Percentiles rank a stretch among this genome's conserved stretches.
These are phyloP conservation scores for Sphagnum fallax DNA, from an alignment of 228 moss, liverwort and hornwort species.

Conservation along the genomic window DNA sequence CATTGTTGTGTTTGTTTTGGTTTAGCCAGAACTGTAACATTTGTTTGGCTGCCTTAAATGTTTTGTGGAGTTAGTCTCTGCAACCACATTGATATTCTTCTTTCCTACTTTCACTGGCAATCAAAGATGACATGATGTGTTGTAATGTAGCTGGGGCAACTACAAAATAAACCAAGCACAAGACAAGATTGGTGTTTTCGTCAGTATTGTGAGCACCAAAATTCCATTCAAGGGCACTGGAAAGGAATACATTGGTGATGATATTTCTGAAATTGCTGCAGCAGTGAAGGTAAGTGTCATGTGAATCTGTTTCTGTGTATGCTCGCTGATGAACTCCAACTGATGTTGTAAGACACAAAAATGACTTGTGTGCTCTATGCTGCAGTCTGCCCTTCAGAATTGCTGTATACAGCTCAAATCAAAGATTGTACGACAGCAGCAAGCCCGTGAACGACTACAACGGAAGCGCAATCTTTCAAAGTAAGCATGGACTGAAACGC, in stretches of 20 bases:
- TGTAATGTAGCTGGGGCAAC: conserved; percentile 68
- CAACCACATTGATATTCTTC: background rate
- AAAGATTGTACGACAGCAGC: conserved; percentile 90
- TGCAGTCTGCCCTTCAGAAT: conserved; percentile 85
- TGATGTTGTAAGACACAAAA: too few relatives aligned
- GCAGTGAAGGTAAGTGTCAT: conserved; percentile 70
- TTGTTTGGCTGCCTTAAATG: too few relatives aligned
- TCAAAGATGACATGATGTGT: too few relatives aligned
- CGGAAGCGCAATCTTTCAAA: conserved; percentile 93
- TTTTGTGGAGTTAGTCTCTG: too few relatives aligned
- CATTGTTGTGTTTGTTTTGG: too few relatives aligned
- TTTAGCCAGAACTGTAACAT: too few relatives aligned
- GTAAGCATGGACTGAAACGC: conserved; percentile 19
- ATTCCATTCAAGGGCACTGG: conserved; percentile 98
- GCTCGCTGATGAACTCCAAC: too few relatives aligned
- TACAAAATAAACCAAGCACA: conserved; percentile 97
- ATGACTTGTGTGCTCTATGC: background rate
- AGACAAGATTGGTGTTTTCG: conserved; percentile 96
- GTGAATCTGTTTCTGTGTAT: too few relatives aligned
- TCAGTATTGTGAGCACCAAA: conserved; percentile 97
- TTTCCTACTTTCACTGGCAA: background rate
- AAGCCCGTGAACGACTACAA: conserved; percentile 88
- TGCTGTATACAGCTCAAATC: conserved; percentile 95
- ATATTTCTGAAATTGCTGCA: conserved; percentile 80
- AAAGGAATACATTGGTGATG: conserved; percentile 97